A percentile compares a stretch with the other conserved stretches of the same genome.
Evolutionary conservation across 2,329 filamentous ascomycete species (phyloP).

Genomic region (Fusarium luffae): DNA sequence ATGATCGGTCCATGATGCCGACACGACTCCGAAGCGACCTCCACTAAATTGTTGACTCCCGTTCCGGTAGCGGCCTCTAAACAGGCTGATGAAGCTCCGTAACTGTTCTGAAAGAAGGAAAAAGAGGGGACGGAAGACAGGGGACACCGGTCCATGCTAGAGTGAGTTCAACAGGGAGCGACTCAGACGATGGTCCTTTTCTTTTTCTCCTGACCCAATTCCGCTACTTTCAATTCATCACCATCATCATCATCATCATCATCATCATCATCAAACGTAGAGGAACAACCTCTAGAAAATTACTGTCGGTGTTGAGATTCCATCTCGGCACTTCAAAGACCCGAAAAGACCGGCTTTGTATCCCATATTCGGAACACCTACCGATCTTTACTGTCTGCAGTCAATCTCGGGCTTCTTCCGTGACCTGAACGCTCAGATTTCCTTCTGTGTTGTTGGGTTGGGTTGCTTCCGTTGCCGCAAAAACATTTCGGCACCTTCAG

Average conservation of each 20-base stretch:
- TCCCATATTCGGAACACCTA: constrained; percentile 35
- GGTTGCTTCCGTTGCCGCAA: constrained; percentile 27
- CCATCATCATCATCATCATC: constrained; percentile 21
- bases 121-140: constrained; percentile 35
- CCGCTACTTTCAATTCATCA: constrained; percentile 28
- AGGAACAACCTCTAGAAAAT: neutral
- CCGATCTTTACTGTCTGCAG: constrained; percentile 23
- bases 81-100: constrained; percentile 13
- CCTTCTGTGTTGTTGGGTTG: neutral
- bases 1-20: constrained; percentile 39
- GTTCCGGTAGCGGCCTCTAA: constrained; percentile 29
- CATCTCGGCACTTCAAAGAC: constrained; percentile 13
- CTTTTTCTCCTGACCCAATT: constrained; percentile 34
- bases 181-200: constrained; percentile 12
- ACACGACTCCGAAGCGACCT: constrained; percentile 32
- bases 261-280: neutral
- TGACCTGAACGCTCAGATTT: constrained; percentile 1
- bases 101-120: constrained; percentile 23
- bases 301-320: neutral
- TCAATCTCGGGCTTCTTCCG: constrained; percentile 37
- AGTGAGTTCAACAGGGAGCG: constrained; percentile 21
- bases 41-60: constrained; percentile 8
- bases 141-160: constrained; percentile 22
- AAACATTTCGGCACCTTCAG: constrained; percentile 16
- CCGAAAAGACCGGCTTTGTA: constrained; percentile 28